Evolutionary conservation across 192 early-diverging fungal species (phyloP).

Genomic region (Cetraspora pellucida): DNA sequence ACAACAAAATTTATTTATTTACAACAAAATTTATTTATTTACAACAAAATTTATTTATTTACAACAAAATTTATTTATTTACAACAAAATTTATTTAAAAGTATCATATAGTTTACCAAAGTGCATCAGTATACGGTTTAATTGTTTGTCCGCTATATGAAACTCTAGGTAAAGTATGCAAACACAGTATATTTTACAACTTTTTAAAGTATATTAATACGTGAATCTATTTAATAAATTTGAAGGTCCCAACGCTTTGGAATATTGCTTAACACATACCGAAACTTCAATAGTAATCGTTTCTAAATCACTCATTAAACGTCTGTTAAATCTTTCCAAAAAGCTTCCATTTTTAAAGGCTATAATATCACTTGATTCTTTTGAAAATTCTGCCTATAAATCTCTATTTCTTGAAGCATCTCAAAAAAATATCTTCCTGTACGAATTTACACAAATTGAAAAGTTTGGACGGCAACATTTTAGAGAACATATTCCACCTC

Average conservation of each 20-base stretch:
- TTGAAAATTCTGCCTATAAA: constrained; percentile 39
- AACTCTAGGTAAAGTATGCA: constrained; percentile 50
- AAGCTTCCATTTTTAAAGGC: constrained; percentile 51
- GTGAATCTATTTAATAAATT: too few species aligned
- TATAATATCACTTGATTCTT: constrained; percentile 59
- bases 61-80: too few species aligned
- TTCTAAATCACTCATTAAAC: constrained; percentile 61
- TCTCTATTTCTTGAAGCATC: constrained; percentile 43
- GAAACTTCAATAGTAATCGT: constrained; percentile 72
- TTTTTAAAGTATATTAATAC: too few species aligned
- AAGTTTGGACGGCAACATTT: constrained; percentile 56
- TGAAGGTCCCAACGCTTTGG: constrained; percentile 65
- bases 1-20: too few species aligned
- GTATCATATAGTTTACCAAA: constrained; percentile 64
- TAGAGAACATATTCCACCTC: constrained; percentile 53
- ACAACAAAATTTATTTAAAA: too few species aligned
- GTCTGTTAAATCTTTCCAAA: constrained; percentile 49
- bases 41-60: too few species aligned
- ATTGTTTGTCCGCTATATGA: constrained; percentile 89
- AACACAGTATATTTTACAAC: too few species aligned
- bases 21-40: too few species aligned
- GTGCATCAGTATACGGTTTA: constrained; percentile 67
- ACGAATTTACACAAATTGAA: constrained; percentile 67
- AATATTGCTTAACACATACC: constrained; percentile 81
- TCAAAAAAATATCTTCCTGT: constrained; percentile 36